Conservation (phyloP, 1,284 basidiomycete species). For the Apiotrichum gamsii region DNA sequence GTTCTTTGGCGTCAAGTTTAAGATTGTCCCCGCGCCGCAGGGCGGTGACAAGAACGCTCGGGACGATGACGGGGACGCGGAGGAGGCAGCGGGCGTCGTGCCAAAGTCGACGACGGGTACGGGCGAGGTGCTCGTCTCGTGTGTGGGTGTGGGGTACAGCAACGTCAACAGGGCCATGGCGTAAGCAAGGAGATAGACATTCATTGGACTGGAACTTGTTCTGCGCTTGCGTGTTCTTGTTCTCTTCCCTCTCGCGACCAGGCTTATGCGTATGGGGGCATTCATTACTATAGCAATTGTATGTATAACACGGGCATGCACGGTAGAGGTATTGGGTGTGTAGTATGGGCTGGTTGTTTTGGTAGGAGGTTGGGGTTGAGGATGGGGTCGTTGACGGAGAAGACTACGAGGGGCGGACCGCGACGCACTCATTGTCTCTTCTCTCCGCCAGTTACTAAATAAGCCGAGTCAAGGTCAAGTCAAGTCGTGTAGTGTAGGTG, state of each 20-base stretch:
- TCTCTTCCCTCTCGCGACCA: too few relatives aligned
- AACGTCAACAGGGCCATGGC: constrained; percentile 51
- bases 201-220: too few relatives aligned
- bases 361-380: too few relatives aligned
- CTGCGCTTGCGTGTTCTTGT: too few relatives aligned
- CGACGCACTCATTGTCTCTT: too few relatives aligned
- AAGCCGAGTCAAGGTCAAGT: too few relatives aligned
- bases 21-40: constrained; percentile 44
- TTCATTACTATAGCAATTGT: constrained; percentile 11
- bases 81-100: background rate
- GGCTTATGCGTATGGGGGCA: background rate
- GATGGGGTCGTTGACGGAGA: too few relatives aligned
- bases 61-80: background rate
- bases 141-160: constrained; percentile 50
- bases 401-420: too few relatives aligned
- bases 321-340: background rate
- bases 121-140: constrained; percentile 45
- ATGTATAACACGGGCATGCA: constrained; percentile 16
- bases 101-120: constrained; percentile 5
- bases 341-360: too few relatives aligned
- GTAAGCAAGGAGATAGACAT: constrained; percentile 15
- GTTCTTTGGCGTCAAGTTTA: constrained; percentile 66
- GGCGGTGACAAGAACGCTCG: constrained; percentile 12
- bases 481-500: too few relatives aligned
- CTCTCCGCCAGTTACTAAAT: too few relatives aligned